Conservation (phyloP, 352 stramenopile genomes). For the Saprolegnia diclina region DNA sequence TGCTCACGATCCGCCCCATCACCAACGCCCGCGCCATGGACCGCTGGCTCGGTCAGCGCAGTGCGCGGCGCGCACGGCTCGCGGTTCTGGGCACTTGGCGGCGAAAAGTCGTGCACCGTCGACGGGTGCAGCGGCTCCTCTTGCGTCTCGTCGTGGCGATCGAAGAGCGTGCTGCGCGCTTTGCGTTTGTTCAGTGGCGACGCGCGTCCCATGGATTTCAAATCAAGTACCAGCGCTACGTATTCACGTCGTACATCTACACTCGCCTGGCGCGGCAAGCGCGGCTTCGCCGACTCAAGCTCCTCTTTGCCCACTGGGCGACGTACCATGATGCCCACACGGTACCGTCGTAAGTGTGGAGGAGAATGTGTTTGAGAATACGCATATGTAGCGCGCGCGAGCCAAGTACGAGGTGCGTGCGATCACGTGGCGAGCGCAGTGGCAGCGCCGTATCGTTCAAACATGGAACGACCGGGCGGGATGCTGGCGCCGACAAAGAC, state of each 20-base stretch:
- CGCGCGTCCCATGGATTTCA: not conserved
- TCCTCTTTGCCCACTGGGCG: not conserved
- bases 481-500: too few species aligned
- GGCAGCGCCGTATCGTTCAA: too few species aligned
- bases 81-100: too few species aligned
- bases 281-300: not conserved
- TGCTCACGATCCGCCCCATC: not conserved
- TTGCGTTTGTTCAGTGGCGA: conserved; percentile 1
- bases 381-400: too few species aligned
- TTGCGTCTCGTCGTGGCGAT: not conserved
- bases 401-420: too few species aligned
- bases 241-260: conserved; percentile 4
- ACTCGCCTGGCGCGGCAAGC: not conserved
- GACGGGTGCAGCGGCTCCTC: not conserved
- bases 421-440: too few species aligned
- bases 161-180: not conserved
- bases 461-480: too few species aligned
- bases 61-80: not conserved
- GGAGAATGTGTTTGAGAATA: too few species aligned
- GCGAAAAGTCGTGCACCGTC: not conserved
- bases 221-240: conserved; percentile 12
- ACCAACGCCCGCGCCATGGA: not conserved
- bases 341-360: not conserved
- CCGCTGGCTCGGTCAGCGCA: not conserved
- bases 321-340: not conserved